These are phyloP conservation scores for Lotmaria passim DNA, from an alignment of 208 protist species.

Conservation along the genomic window DNA sequence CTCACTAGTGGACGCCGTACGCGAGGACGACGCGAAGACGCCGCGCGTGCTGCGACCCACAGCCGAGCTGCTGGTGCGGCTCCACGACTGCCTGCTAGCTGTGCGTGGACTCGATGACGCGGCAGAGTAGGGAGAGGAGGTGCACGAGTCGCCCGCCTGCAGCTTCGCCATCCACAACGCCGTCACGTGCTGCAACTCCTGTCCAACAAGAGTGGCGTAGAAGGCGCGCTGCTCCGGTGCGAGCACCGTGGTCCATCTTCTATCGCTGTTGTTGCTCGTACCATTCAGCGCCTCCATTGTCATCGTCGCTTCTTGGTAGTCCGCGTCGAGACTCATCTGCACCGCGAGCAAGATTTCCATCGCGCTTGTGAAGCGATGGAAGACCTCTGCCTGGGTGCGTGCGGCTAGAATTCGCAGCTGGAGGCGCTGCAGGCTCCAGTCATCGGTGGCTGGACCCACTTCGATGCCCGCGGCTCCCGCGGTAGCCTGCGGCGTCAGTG, in stretches of 20 bases:
- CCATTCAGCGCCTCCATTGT: too few relatives aligned
- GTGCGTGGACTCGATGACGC: not conserved
- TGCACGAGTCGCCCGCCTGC: not conserved
- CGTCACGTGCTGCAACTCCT: conserved; percentile 36
- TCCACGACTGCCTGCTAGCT: not conserved
- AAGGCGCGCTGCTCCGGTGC: conserved; percentile 26
- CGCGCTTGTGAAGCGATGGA: conserved; percentile 34
- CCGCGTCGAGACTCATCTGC: conserved; percentile 40
- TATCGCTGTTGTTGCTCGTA: not conserved
- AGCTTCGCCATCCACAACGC: conserved; percentile 35
- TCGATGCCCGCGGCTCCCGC: conserved; percentile 26
- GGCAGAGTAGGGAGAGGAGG: too few relatives aligned
- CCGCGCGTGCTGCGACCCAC: not conserved
- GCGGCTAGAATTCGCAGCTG: conserved; percentile 36
- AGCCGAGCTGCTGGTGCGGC: not conserved
- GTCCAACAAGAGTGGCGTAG: conserved; percentile 31
- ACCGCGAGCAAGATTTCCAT: conserved; percentile 36
- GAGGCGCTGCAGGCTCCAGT: conserved; percentile 43
- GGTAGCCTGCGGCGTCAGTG: conserved; percentile 30
- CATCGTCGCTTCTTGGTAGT: conserved; percentile 22
- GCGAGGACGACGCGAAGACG: not conserved
- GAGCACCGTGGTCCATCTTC: conserved; percentile 2
- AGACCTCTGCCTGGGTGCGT: conserved; percentile 29
- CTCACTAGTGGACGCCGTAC: not conserved
- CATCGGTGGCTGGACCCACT: conserved; percentile 27